phyloP scores from a whole-genome alignment of 176 grass and related monocot genomes.

The Secale cereale region DNA sequence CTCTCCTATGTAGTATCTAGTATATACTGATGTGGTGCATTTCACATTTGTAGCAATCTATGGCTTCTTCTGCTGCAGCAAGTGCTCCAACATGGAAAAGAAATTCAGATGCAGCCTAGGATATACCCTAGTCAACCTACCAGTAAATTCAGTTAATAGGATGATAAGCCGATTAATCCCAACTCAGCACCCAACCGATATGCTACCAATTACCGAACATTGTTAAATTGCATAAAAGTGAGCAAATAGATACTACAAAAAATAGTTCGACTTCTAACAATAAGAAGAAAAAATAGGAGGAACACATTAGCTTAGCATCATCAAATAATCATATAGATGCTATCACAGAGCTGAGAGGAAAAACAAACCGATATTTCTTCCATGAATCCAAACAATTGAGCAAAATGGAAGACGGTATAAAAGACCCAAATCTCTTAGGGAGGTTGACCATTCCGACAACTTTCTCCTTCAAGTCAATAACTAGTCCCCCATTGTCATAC shows the following conservation, averaged over 20 bases:
- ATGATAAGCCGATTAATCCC: too few relatives aligned
- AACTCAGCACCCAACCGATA: too few relatives aligned
- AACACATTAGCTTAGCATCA: neutral
- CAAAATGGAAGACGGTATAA: conserved; percentile 4
- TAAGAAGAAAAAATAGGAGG: neutral
- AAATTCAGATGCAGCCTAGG: too few relatives aligned
- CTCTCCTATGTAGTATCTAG: too few relatives aligned
- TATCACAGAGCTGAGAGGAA: neutral
- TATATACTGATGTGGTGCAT: too few relatives aligned
- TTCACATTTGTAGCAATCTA: too few relatives aligned
- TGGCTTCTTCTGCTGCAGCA: too few relatives aligned
- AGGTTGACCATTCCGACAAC: neutral
- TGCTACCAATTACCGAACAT: too few relatives aligned
- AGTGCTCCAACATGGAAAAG: too few relatives aligned
- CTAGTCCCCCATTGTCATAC: neutral
- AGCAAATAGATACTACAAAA: neutral
- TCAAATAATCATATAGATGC: neutral
- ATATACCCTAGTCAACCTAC: too few relatives aligned
- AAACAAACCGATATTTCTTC: neutral
- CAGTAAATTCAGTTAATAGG: too few relatives aligned
- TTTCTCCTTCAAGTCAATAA: neutral
- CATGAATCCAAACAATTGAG: neutral
- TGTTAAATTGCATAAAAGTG: neutral
- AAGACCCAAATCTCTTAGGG: neutral
- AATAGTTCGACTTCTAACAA: neutral